A percentile compares a stretch with the other conserved stretches of the same genome.
Evolutionary conservation across 2,329 filamentous ascomycete species (phyloP).

Genomic region (Aspergillus quadricinctus): DNA sequence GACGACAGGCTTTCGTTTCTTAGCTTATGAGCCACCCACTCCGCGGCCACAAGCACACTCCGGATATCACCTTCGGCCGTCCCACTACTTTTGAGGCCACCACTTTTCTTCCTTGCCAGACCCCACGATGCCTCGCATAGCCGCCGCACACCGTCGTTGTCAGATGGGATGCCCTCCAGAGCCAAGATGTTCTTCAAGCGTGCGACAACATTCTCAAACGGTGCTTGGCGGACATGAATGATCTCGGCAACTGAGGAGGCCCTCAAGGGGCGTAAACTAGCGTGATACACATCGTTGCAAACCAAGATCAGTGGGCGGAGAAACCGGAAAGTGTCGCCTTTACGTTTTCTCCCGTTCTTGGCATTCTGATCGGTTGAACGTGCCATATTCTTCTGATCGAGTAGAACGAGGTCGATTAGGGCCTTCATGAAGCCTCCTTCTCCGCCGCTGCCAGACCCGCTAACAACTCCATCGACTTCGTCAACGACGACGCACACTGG

Average conservation of each 20-base stretch:
- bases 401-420: constrained; percentile 79
- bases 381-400: constrained; percentile 75
- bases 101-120: constrained; percentile 55
- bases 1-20: constrained; percentile 40
- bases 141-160: constrained; percentile 79
- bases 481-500: constrained; percentile 94
- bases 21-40: constrained; percentile 61
- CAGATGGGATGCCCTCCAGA: constrained; percentile 81
- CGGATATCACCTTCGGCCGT: constrained; percentile 55
- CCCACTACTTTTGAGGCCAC: constrained; percentile 39
- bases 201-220: constrained; percentile 76
- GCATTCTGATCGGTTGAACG: constrained; percentile 23
- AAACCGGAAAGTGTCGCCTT: constrained; percentile 80
- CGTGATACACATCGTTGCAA: constrained; percentile 95
- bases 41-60: constrained; percentile 60
- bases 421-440: constrained; percentile 96
- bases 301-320: constrained; percentile 87
- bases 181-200: constrained; percentile 81
- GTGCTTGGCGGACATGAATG: constrained; percentile 84
- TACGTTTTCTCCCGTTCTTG: constrained; percentile 48
- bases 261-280: constrained; percentile 79
- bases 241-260: constrained; percentile 82
- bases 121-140: constrained; percentile 64
- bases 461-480: constrained; percentile 91
- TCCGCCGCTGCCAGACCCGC: constrained; percentile 69